Conservation (phyloP, 495 filamentous ascomycete species). For the Daldinia caldariorum region DNA sequence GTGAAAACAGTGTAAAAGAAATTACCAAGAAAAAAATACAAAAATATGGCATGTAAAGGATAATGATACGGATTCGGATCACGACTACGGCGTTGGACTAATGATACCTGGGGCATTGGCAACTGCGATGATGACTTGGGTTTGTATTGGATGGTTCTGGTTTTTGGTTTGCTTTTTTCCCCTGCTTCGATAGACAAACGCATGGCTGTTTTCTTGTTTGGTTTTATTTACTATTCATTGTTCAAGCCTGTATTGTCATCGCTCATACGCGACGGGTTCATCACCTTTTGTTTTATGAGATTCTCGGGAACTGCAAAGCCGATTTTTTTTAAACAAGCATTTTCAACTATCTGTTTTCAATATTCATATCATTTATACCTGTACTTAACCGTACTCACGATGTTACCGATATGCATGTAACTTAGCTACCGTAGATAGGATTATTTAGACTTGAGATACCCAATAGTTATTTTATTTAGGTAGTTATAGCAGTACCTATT, state of each 20-base stretch:
- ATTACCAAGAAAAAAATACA: not conserved
- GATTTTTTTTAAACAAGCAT: constrained; percentile 8
- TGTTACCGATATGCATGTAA: not conserved
- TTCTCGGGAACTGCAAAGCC: constrained; percentile 21
- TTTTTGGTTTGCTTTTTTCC: constrained; percentile 16
- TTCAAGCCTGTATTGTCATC: constrained; percentile 35
- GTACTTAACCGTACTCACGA: constrained; percentile 3
- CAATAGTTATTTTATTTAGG: constrained; percentile 3
- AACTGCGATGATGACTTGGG: constrained; percentile 25
- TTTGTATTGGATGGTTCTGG: constrained; percentile 9
- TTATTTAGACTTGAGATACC: constrained; percentile 9
- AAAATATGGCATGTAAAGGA: constrained; percentile 31
- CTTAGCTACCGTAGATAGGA: not conserved
- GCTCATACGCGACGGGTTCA: constrained; percentile 22
- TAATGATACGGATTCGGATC: too few species aligned
- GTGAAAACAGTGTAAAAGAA: not conserved
- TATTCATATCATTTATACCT: not conserved
- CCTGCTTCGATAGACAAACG: constrained; percentile 29
- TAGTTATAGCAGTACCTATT: constrained; percentile 26
- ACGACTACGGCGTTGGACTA: constrained; percentile 29
- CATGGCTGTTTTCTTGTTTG: constrained; percentile 10
- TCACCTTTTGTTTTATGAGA: constrained; percentile 21
- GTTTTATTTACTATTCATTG: constrained; percentile 15
- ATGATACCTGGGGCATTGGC: constrained; percentile 23
- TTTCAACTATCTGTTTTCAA: constrained; percentile 1